Evolutionary conservation across 257 asterid genomes (phyloP).

Genomic region (Solanum dulcamara): DNA sequence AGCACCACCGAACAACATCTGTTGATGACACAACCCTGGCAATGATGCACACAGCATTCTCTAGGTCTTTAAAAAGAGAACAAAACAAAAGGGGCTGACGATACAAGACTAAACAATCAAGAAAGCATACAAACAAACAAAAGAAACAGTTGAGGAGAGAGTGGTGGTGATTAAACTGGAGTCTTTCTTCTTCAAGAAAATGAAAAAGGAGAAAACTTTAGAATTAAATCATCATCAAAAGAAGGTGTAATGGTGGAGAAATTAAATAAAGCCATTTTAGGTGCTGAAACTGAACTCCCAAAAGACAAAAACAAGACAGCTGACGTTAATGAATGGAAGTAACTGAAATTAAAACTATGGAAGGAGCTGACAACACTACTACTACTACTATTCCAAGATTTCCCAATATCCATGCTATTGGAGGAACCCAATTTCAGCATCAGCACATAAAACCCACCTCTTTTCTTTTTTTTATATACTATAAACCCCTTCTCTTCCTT

Average conservation of each 20-base stretch:
- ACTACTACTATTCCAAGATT: slow-evolving; percentile 2
- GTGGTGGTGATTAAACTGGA: slow-evolving; percentile 17
- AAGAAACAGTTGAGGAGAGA: not conserved
- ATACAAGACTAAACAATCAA: slow-evolving; percentile 20
- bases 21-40: slow-evolving; percentile 27
- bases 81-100: not conserved
- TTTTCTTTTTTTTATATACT: not conserved
- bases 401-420: slow-evolving; percentile 31
- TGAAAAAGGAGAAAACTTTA: slow-evolving; percentile 8
- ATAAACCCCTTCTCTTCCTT: not conserved
- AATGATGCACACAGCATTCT: slow-evolving; percentile 38
- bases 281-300: slow-evolving; percentile 31
- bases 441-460: slow-evolving; percentile 11
- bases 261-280: slow-evolving; percentile 24
- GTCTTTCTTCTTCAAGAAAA: slow-evolving; percentile 13
- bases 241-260: slow-evolving; percentile 10
- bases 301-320: slow-evolving; percentile 25
- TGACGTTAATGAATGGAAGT: slow-evolving; percentile 22
- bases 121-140: not conserved
- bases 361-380: slow-evolving; percentile 33
- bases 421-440: slow-evolving; percentile 16
- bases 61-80: slow-evolving; percentile 2
- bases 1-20: slow-evolving; percentile 16
- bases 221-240: slow-evolving; percentile 18
- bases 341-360: slow-evolving; percentile 14